Evolutionary conservation across 2,329 filamentous ascomycete genomes (phyloP), one percentile per base, ranked within the genome.

Genomic region (Calonectria honghensis): DNA sequence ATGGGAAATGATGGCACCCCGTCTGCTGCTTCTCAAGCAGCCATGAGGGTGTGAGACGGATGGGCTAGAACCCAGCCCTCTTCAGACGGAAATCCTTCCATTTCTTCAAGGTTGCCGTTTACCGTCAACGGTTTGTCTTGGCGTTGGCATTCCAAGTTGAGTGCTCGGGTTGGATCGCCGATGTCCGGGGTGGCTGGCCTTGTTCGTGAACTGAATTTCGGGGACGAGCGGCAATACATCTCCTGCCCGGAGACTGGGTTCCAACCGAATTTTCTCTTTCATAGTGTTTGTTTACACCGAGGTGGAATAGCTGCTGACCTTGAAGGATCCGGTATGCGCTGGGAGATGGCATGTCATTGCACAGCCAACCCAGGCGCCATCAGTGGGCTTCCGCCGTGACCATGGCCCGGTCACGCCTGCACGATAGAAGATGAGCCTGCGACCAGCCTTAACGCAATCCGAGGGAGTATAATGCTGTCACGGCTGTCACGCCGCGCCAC

Each of bases 71-170:
- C 59, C 50, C 48, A 50, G 37, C 24, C 68, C 48, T 32, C 32
- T 41, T 68, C 41, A 29, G 37, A 64, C 64, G 61, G 14, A 50
- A 57, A 57, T 69, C 65, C 54, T 65, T 54, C 57, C 54, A 48
- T 54, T 64, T 73, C 51, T 57, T 68, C 70, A 68, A 59, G 52
- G 52, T 64, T 67, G 50, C 70, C 70, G 50, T 72, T 72, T 72
- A 54, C 31, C 18, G 29, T 48, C 52, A 63, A 72, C 70, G 64
- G 52, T 51, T 63, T 39, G 39, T 31, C 66, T 65, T 65, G 31
- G 59, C 57, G 51, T 35, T 32, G 50, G 37, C 37, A 27, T 41
- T 41, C 52, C 57, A 63, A 63, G 57, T 63, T 16, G 16, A 29
- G 35, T 29, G n/a, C 41, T 32, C 39, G 61, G 61, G 27, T 63